These are phyloP conservation scores for Omphalea diandra DNA, from an alignment of 441 rosid species.

Conservation along the genomic window DNA sequence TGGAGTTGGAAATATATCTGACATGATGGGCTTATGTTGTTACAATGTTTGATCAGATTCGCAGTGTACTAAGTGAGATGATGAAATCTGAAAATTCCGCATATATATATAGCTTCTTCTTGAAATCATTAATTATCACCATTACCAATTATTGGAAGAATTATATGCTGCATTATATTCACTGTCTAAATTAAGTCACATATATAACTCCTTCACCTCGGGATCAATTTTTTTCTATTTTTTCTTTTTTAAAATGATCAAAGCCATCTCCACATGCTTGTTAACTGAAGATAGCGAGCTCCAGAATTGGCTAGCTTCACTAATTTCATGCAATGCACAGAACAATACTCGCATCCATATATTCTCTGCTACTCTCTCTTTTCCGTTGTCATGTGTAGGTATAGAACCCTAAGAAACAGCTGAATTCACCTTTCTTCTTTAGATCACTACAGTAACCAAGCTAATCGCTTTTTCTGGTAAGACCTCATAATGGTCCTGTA, in stretches of 20 bases:
- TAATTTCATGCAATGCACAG: neutral
- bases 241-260: too few species aligned
- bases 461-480: neutral
- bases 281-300: neutral
- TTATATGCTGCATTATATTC: neutral
- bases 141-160: neutral
- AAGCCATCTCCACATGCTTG: neutral
- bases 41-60: slow-evolving; percentile 1
- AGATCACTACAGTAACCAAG: neutral
- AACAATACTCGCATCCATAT: too few species aligned
- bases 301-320: neutral
- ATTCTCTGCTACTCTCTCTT: neutral
- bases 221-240: neutral
- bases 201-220: neutral
- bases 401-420: too few species aligned
- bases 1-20: slow-evolving; percentile 27
- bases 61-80: slow-evolving; percentile 25
- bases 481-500: too few species aligned
- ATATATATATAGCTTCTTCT: neutral
- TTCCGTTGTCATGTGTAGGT: neutral
- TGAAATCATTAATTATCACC: neutral
- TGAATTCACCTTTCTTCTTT: too few species aligned
- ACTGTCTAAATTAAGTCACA: neutral
- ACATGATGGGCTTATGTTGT: slow-evolving; percentile 18
- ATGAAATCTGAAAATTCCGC: too few species aligned